Evolutionary conservation across 2,329 filamentous ascomycete genomes (phyloP).

Genomic region (Venturia nashicola): DNA sequence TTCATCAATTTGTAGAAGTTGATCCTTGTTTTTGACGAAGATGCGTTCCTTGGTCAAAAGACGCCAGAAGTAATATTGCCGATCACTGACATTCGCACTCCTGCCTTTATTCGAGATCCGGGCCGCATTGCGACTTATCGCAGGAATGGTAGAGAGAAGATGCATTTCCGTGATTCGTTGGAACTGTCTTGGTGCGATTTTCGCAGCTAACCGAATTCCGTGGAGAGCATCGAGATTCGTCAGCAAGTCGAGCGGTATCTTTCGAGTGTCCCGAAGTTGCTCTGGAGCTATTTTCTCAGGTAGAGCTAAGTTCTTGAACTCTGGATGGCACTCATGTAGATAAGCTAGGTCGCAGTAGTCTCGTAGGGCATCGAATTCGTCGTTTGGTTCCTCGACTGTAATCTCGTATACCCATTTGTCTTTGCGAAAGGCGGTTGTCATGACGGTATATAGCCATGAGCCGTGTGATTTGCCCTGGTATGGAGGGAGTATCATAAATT

Average conservation of each 20-base stretch:
- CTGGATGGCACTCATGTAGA: constrained; percentile 25
- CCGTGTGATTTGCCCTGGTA: constrained; percentile 76
- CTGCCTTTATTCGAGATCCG: constrained; percentile 31
- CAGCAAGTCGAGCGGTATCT: constrained; percentile 45
- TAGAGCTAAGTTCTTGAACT: constrained; percentile 42
- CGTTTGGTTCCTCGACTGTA: constrained; percentile 88
- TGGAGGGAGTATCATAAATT: constrained; percentile 82
- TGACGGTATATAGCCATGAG: constrained; percentile 64
- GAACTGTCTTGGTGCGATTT: constrained; percentile 70
- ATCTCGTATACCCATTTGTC: constrained; percentile 65
- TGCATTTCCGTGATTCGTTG: constrained; percentile 65
- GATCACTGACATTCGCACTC: constrained; percentile 44
- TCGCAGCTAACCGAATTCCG: constrained; percentile 46
- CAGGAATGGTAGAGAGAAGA: constrained; percentile 45
- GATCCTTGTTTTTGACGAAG: constrained; percentile 62
- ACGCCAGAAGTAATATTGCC: constrained; percentile 58
- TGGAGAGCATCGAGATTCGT: constrained; percentile 42
- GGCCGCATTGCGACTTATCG: constrained; percentile 32
- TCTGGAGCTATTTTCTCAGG: constrained; percentile 35
- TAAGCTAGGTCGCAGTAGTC: constrained; percentile 61
- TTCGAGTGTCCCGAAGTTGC: constrained; percentile 41
- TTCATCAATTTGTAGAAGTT: constrained; percentile 55
- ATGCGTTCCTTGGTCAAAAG: constrained; percentile 66
- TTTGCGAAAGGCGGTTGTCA: constrained; percentile 58
- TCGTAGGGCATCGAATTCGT: constrained; percentile 68